Base-by-base conservation (phyloP, 176 grass and related monocot genomes). In the Triticum urartu region DNA sequence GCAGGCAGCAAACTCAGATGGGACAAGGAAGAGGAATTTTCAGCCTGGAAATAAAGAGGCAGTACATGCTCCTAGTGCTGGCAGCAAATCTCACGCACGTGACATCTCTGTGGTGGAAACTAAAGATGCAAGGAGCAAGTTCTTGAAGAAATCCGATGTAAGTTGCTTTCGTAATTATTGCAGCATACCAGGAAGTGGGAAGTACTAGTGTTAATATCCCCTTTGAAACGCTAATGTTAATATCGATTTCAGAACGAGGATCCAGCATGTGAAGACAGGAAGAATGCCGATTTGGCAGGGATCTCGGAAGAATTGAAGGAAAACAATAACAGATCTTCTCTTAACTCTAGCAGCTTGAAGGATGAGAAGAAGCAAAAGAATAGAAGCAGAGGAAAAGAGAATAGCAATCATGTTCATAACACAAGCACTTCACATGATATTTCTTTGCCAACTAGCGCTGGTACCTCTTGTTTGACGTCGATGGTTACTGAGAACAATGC, bases 1-100 rank as follows among this genome's bases (percentile, higher is more conserved):
- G 25, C 78, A 80, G 60, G 21, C 75, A 34, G 9, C 34, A 28
- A 60, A 47, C 50, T 84, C 81, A 61, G 35, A 75, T 38, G 63
- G 43, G 20, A 61, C 63, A 82, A 70, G 48, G 43, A 67, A 85
- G 72, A 82, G 6, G 67, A 77, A 86, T 81, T 69, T 69, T 33
- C 88, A 71, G 39, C 78, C 3, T 72, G 72, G 72, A 71, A 82
- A 63, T 78, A 78, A 82, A 64, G 64, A 3, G 10, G 32, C 54
- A 3, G 54, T n/a, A 64, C 34, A 82, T 36, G 21, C 9, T 77
- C 86, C 72, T 77, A 20, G 1, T 82, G 63, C 21, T 59, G 20
- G 20, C 78, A 77, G 6, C 35, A 48, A 48, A 32, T 84, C 58
- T 84, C 67, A 56, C 64, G 0, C 42, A 13, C 13, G 9, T 11